Percentiles rank a stretch among this genome's conserved stretches.
These are phyloP conservation scores for Rhinocladiella similis DNA, from an alignment of 2,329 filamentous ascomycete genomes.

Conservation along the genomic window DNA sequence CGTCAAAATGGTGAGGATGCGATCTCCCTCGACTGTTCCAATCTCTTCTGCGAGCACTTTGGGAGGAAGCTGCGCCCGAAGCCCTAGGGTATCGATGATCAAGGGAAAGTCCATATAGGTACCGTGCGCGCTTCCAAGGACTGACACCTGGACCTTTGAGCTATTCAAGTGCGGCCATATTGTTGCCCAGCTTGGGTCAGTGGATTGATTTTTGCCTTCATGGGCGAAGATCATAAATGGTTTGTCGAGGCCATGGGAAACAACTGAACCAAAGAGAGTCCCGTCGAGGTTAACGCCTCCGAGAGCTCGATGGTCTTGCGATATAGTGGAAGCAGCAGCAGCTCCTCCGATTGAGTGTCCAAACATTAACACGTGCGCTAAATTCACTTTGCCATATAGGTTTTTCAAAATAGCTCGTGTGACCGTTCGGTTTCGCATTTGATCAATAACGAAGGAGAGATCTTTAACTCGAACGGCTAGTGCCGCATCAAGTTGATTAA, in stretches of 20 bases:
- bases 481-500: neutral
- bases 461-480: constrained; percentile 9
- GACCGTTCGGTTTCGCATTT: constrained; percentile 5
- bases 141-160: neutral
- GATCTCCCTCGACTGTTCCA: neutral
- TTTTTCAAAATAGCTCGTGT: neutral
- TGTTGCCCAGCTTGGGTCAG: constrained; percentile 2
- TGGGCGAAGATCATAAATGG: constrained; percentile 25
- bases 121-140: neutral
- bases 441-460: constrained; percentile 24
- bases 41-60: neutral
- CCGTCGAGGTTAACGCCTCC: constrained; percentile 16
- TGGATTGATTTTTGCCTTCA: constrained; percentile 22
- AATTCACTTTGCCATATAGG: too few relatives aligned
- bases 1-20: constrained; percentile 2
- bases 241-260: neutral
- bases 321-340: constrained; percentile 23
- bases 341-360: constrained; percentile 32
- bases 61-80: neutral
- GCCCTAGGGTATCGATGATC: neutral
- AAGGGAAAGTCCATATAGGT: neutral
- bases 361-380: neutral
- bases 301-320: constrained; percentile 22
- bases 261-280: neutral
- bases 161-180: constrained; percentile 3